phyloP scores from a whole-genome alignment of 2,329 filamentous ascomycete genomes.

The Colletotrichum somersetense region DNA sequence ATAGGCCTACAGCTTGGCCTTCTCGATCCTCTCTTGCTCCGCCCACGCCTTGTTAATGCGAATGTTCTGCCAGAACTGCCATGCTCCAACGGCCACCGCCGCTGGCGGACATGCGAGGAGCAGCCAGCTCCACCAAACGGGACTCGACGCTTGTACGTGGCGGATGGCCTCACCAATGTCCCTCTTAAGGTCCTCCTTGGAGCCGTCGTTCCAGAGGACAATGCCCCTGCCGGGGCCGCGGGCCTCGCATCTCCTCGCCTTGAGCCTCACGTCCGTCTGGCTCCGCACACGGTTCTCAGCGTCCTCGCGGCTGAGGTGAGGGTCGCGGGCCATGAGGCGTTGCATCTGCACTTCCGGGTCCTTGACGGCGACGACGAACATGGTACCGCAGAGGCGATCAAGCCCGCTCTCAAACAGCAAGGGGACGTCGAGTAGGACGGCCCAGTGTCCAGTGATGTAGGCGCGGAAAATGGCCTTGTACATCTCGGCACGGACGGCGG shows the following conservation, averaged over 20 bases:
- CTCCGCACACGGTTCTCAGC: slow-evolving; percentile 87
- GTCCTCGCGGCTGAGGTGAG: slow-evolving; percentile 85
- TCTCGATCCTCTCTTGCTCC: slow-evolving; percentile 63
- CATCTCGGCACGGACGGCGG: slow-evolving; percentile 87
- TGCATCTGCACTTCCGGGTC: slow-evolving; percentile 87
- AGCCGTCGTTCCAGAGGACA: slow-evolving; percentile 92
- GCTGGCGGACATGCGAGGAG: slow-evolving; percentile 79
- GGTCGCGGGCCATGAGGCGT: slow-evolving; percentile 79
- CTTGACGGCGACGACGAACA: slow-evolving; percentile 87
- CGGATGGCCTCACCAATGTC: slow-evolving; percentile 77
- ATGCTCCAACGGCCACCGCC: slow-evolving; percentile 75
- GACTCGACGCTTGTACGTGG: slow-evolving; percentile 72
- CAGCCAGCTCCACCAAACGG: slow-evolving; percentile 86
- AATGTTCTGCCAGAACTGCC: slow-evolving; percentile 80
- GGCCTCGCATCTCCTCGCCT: slow-evolving; percentile 80
- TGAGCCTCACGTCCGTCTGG: slow-evolving; percentile 87
- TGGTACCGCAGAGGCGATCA: slow-evolving; percentile 86
- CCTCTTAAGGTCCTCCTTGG: slow-evolving; percentile 74
- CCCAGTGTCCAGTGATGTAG: slow-evolving; percentile 85
- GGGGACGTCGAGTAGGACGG: slow-evolving; percentile 92
- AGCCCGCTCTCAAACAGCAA: slow-evolving; percentile 90
- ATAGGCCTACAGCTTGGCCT: slow-evolving; percentile 55
- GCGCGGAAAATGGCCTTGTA: slow-evolving; percentile 78
- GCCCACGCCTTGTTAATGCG: slow-evolving; percentile 79
- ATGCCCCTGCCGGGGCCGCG: slow-evolving; percentile 75